These are phyloP conservation scores for Penicillium oxalicum DNA, from an alignment of 2,329 filamentous ascomycete species.

Conservation along the genomic window DNA sequence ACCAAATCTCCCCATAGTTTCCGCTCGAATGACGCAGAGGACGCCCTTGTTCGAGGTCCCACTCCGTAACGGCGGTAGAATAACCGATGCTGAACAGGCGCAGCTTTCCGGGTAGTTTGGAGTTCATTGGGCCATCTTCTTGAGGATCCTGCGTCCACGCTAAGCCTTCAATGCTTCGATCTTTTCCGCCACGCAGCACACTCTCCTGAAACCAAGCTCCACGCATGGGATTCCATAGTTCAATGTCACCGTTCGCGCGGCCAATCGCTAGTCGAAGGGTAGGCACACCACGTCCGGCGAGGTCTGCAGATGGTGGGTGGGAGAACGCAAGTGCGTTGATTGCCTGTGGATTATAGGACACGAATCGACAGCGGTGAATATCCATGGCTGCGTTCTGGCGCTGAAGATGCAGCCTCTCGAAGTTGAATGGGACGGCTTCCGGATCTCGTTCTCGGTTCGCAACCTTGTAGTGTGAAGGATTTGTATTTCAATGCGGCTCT, in stretches of 20 bases:
- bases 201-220: slow-evolving; percentile 87
- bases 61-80: slow-evolving; percentile 86
- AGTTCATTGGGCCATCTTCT: slow-evolving; percentile 52
- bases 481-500: slow-evolving; percentile 12
- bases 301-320: slow-evolving; percentile 54
- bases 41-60: slow-evolving; percentile 75
- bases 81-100: slow-evolving; percentile 95
- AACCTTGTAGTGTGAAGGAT: too few species aligned
- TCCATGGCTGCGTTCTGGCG: slow-evolving; percentile 58
- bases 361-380: slow-evolving; percentile 93
- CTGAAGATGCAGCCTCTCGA: slow-evolving; percentile 14
- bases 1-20: slow-evolving; percentile 96
- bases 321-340: slow-evolving; percentile 96
- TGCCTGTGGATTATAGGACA: slow-evolving; percentile 81
- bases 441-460: too few species aligned
- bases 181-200: slow-evolving; percentile 74
- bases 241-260: slow-evolving; percentile 89
- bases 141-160: slow-evolving; percentile 86
- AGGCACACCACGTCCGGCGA: slow-evolving; percentile 45
- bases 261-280: slow-evolving; percentile 78
- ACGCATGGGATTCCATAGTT: slow-evolving; percentile 88
- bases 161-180: slow-evolving; percentile 82
- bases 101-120: slow-evolving; percentile 61
- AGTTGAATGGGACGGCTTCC: neutral
- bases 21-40: slow-evolving; percentile 79